These are phyloP conservation scores for Mortierella polycephala DNA, from an alignment of 371 early-diverging fungal species.

Conservation along the genomic window DNA sequence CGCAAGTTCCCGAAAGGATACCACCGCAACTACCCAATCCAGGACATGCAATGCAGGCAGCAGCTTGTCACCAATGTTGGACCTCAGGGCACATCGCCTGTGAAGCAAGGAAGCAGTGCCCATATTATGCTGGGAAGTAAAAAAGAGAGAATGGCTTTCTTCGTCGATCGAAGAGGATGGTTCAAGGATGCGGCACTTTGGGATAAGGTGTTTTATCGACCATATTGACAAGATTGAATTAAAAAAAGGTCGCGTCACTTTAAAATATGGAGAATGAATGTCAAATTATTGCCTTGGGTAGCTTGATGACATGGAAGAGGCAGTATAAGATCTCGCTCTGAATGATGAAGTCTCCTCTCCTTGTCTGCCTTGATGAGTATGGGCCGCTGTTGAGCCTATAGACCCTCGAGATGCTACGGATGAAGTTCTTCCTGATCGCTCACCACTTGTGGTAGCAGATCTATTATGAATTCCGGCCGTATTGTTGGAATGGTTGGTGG, in stretches of 20 bases:
- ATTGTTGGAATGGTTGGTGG: constrained; percentile 1
- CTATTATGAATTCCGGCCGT: neutral
- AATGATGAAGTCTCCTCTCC: constrained; percentile 6
- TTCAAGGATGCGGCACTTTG: constrained; percentile 42
- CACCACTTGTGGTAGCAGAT: neutral
- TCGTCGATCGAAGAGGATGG: constrained; percentile 45
- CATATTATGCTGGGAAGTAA: constrained; percentile 51
- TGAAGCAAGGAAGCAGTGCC: constrained; percentile 40
- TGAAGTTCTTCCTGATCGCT: constrained; percentile 1
- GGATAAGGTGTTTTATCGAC: constrained; percentile 44
- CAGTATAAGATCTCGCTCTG: constrained; percentile 13
- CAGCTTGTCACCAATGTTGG: constrained; percentile 43
- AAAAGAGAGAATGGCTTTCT: constrained; percentile 53
- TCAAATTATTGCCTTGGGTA: constrained; percentile 5
- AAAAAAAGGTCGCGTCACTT: no score
- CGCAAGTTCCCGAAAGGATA: constrained; percentile 50
- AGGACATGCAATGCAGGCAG: constrained; percentile 52
- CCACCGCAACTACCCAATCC: constrained; percentile 44
- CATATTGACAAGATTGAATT: constrained; percentile 4
- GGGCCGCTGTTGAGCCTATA: constrained; percentile 2
- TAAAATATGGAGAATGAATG: neutral
- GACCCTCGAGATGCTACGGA: constrained; percentile 4
- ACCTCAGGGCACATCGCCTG: constrained; percentile 43
- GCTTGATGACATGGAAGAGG: neutral
- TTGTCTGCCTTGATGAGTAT: neutral